Percentiles rank a stretch among this genome's conserved stretches.
Evolutionary conservation across 257 asterid species (phyloP).

Genomic region (Agastache rugosa): DNA sequence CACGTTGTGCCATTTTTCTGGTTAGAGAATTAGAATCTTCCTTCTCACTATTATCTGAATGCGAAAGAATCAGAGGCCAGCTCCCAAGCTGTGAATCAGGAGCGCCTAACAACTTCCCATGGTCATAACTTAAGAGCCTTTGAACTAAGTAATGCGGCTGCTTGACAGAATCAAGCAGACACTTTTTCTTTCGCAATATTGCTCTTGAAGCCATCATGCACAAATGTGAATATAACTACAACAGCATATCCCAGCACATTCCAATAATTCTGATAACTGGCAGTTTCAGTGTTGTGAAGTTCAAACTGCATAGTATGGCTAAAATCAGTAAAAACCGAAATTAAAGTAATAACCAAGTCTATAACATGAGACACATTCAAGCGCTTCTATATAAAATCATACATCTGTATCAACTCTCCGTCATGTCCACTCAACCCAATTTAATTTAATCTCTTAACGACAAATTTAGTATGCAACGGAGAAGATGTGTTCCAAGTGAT

Average conservation of each 20-base stretch:
- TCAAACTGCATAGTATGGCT: slow-evolving; percentile 39
- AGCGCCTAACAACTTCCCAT: slow-evolving; percentile 43
- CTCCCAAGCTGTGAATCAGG: slow-evolving; percentile 52
- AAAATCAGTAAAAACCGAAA: slow-evolving; percentile 31
- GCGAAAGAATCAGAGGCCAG: slow-evolving; percentile 44
- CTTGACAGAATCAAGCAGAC: slow-evolving; percentile 55
- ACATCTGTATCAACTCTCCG: slow-evolving; percentile 14
- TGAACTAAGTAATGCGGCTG: slow-evolving; percentile 43
- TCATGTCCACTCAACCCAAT: slow-evolving; percentile 1
- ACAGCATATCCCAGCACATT: slow-evolving; percentile 45
- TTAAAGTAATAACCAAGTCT: slow-evolving; percentile 6
- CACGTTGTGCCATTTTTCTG: slow-evolving; percentile 37
- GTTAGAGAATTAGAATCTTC: slow-evolving; percentile 39
- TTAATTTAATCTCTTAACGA: neutral
- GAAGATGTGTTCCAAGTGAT: slow-evolving; percentile 8
- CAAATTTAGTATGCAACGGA: neutral
- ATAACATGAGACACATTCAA: slow-evolving; percentile 12
- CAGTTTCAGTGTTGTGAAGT: slow-evolving; percentile 35
- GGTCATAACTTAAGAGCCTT: slow-evolving; percentile 55
- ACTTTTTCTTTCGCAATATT: slow-evolving; percentile 61
- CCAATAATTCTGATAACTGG: slow-evolving; percentile 32
- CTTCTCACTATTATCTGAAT: slow-evolving; percentile 44
- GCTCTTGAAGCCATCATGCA: slow-evolving; percentile 84
- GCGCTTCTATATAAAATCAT: neutral
- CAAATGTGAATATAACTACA: slow-evolving; percentile 45